phyloP scores from a whole-genome alignment of 2,329 filamentous ascomycete species.

The Phialophora expanda region DNA sequence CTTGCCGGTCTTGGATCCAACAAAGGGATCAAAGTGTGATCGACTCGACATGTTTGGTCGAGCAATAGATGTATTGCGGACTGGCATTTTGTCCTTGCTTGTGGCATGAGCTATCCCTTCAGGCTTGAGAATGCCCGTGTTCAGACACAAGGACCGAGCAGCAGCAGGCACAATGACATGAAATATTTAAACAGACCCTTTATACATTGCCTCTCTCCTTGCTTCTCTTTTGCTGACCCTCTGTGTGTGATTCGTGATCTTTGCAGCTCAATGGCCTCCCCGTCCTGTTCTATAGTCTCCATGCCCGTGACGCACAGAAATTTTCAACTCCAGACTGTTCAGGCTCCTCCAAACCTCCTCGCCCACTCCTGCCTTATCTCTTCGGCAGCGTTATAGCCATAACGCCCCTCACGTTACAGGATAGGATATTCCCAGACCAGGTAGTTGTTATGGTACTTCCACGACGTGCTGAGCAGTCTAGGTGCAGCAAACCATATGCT shows the following conservation, averaged over 20 bases:
- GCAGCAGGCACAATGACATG: neutral
- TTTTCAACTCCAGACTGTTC: neutral
- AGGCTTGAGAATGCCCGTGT: neutral
- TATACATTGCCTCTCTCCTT: neutral
- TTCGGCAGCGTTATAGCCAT: neutral
- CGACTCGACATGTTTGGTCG: neutral
- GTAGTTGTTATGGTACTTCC: no score
- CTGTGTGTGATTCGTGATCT: neutral
- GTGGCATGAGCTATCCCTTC: neutral
- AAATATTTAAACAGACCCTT: neutral
- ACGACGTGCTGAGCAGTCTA: no score
- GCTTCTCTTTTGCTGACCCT: neutral
- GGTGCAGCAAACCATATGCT: neutral
- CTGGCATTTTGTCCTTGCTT: neutral
- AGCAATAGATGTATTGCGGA: neutral
- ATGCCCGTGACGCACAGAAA: neutral
- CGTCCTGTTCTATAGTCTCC: neutral
- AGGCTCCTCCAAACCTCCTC: no score
- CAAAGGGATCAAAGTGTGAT: neutral
- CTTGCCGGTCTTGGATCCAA: neutral
- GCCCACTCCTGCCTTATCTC: neutral
- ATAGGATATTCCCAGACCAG: no score
- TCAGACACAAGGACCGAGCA: neutral
- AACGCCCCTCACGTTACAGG: neutral
- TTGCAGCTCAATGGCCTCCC: neutral